Percentiles rank a stretch among this genome's conserved stretches.
phyloP scores from a whole-genome alignment of 139 green algal genomes.

The Haematococcus lacustris region DNA sequence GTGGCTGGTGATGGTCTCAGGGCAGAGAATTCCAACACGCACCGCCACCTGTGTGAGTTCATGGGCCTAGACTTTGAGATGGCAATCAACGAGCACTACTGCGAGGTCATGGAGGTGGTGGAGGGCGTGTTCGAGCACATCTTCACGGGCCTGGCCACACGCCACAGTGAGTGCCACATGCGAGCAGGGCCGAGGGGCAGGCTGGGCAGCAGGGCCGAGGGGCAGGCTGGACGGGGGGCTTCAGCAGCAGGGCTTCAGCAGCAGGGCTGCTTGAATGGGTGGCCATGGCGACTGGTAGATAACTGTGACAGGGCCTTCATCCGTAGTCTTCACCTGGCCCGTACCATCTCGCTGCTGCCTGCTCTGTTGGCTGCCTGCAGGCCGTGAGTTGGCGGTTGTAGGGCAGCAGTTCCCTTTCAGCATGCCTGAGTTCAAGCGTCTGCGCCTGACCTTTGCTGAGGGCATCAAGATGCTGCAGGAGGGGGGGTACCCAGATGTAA shows the following conservation, averaged over 20 bases:
- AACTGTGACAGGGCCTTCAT: too few species aligned
- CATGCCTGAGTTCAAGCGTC: constrained; percentile 72
- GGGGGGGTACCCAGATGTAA: constrained; percentile 21
- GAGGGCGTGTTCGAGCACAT: constrained; percentile 88
- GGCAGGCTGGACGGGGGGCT: too few species aligned
- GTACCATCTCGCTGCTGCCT: too few species aligned
- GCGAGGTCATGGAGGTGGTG: constrained; percentile 92
- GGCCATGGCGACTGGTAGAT: too few species aligned
- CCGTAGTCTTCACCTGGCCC: too few species aligned
- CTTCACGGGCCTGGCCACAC: constrained; percentile 75
- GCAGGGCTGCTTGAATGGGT: too few species aligned
- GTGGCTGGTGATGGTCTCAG: constrained; percentile 34
- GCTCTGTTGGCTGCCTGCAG: constrained; percentile 17
- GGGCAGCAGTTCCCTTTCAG: constrained; percentile 86
- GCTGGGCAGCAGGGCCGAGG: too few species aligned
- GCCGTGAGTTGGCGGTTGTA: constrained; percentile 69
- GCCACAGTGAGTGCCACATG: constrained; percentile 34
- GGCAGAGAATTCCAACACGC: constrained; percentile 91
- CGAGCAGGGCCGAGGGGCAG: too few species aligned
- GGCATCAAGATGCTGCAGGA: constrained; percentile 87
- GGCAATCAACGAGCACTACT: constrained; percentile 94
- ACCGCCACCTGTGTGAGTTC: constrained; percentile 99
- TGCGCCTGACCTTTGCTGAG: constrained; percentile 85
- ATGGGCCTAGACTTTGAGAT: constrained; percentile 97
- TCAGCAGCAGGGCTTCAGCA: too few species aligned